Evolutionary conservation across 148 eudicot genomes (phyloP).

Genomic region (Pouteria glomerata): DNA sequence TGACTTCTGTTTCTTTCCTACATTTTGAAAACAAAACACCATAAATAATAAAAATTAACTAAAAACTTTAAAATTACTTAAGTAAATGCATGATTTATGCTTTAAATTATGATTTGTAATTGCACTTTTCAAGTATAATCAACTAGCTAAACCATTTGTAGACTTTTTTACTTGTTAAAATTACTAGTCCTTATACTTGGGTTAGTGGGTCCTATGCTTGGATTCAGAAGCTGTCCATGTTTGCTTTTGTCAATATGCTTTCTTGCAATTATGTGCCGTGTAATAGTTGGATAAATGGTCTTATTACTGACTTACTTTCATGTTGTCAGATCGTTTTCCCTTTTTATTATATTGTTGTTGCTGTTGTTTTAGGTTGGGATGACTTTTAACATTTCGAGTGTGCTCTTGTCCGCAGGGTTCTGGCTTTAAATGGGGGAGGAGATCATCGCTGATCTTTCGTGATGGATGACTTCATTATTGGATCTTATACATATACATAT

Average conservation of each 20-base stretch:
- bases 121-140: no score
- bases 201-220: background rate
- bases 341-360: no score
- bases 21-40: no score
- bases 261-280: background rate
- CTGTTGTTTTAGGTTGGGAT: no score
- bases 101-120: no score
- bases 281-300: background rate
- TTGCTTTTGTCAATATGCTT: background rate
- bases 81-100: no score
- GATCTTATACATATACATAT: background rate
- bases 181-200: background rate
- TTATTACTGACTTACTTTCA: background rate
- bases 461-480: conserved; percentile 4
- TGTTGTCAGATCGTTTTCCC: background rate
- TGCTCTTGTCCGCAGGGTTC: conserved; percentile 5
- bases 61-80: no score
- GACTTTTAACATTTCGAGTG: background rate
- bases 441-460: conserved; percentile 13
- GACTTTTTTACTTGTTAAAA: background rate
- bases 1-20: no score
- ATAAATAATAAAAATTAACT: no score
- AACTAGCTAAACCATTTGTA: background rate
- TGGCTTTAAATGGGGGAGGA: conserved; percentile 15
- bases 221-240: background rate